A percentile compares a stretch with the other conserved stretches of the same genome.
Evolutionary conservation across 139 green algal genomes (phyloP).

Genomic region (Auxenochlorella pyrenoidosa): DNA sequence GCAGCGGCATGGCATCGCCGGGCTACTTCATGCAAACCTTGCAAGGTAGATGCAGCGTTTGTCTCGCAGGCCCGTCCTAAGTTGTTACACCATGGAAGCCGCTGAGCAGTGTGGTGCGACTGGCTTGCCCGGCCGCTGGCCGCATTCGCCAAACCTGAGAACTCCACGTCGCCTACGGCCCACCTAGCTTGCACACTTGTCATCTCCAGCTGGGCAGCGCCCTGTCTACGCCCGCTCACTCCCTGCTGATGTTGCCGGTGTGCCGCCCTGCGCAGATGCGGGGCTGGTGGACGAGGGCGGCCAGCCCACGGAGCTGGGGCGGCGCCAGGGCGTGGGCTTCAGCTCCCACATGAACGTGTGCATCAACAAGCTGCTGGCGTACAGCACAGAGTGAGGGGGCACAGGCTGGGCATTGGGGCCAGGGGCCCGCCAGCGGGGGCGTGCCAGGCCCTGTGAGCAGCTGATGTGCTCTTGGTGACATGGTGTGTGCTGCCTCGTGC

Average conservation of each 20-base stretch:
- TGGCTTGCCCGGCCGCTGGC: too few species aligned
- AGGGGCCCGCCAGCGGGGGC: too few species aligned
- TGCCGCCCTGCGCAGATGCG: background rate
- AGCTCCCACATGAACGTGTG: constrained; percentile 39
- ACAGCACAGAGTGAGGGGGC: constrained; percentile 22
- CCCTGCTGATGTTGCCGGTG: background rate
- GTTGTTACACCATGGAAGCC: background rate
- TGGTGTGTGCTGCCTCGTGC: too few species aligned
- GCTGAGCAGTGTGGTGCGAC: too few species aligned
- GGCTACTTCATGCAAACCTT: background rate
- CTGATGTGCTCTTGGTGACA: background rate
- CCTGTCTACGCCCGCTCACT: background rate
- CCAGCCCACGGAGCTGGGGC: constrained; percentile 4
- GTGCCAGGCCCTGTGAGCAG: background rate
- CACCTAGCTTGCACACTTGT: too few species aligned
- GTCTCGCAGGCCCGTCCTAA: too few species aligned
- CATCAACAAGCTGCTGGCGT: constrained; percentile 50
- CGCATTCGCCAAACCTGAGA: too few species aligned
- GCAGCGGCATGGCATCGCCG: background rate
- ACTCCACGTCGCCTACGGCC: background rate
- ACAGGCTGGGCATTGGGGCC: too few species aligned
- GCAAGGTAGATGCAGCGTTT: background rate
- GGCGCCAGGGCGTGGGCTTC: constrained; percentile 10
- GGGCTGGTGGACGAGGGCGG: constrained; percentile 32
- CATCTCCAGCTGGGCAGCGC: too few species aligned